phyloP scores from a whole-genome alignment of 2,329 filamentous ascomycete species.

The Aphanoascus verrucosus region DNA sequence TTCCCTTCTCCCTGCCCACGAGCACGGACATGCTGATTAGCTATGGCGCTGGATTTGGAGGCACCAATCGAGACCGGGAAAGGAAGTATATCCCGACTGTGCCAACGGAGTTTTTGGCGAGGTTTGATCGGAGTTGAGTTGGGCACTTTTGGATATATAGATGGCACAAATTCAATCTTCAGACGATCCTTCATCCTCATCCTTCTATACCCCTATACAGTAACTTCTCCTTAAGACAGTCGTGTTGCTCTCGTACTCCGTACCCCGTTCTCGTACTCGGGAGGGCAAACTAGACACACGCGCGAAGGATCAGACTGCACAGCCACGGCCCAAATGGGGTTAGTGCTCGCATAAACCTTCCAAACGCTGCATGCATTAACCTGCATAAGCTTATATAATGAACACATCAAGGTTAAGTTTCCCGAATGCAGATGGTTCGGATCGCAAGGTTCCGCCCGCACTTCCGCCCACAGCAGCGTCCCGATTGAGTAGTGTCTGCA shows the following conservation, averaged over 20 bases:
- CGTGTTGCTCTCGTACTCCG: no score
- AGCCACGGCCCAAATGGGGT: not conserved
- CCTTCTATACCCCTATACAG: no score
- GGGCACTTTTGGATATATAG: not conserved
- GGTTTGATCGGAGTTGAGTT: constrained; percentile 52
- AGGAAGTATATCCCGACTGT: constrained; percentile 93
- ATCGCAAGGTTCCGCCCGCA: not conserved
- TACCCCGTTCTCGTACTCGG: not conserved
- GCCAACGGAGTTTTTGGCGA: constrained; percentile 82
- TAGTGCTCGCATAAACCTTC: constrained; percentile 2
- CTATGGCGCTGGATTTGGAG: constrained; percentile 89
- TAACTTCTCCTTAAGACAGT: no score
- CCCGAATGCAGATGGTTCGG: not conserved
- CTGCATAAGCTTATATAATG: not conserved
- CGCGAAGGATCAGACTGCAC: not conserved
- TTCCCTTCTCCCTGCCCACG: constrained; percentile 90
- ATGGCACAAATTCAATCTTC: no score
- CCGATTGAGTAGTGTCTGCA: not conserved
- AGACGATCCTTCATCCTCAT: no score
- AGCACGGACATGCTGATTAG: constrained; percentile 95
- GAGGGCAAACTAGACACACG: not conserved
- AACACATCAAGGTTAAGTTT: not conserved
- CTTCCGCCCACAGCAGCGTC: not conserved
- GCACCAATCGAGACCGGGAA: constrained; percentile 80
- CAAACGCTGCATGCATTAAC: not conserved